phyloP scores from a whole-genome alignment of 768 basidiomycete genomes.

The Tulasnella sp. region DNA sequence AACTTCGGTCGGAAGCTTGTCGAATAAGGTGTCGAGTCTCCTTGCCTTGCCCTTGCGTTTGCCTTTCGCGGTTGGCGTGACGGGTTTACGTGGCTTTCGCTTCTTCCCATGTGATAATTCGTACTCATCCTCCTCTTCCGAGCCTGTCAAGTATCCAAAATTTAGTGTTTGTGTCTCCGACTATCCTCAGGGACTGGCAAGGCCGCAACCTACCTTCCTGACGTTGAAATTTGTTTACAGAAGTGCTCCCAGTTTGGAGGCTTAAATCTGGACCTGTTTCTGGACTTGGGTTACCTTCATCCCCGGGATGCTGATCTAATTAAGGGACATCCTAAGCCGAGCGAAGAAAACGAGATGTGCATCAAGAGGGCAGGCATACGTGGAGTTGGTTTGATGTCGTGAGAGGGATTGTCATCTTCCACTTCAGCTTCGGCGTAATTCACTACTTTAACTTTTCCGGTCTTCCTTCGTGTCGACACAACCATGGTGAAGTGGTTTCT shows the following conservation, averaged over 20 bases:
- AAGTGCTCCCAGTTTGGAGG: not conserved
- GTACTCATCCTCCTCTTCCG: not conserved
- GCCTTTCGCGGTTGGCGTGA: not conserved
- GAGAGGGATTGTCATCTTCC: not conserved
- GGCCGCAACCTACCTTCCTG: not conserved
- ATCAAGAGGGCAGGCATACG: not conserved
- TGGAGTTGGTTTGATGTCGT: not conserved
- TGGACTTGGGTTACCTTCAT: not conserved
- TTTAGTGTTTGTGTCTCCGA: not conserved
- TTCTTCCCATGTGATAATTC: not conserved
- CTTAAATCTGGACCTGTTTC: not conserved
- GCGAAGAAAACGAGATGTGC: not conserved
- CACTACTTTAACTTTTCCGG: not conserved
- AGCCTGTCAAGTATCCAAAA: not conserved
- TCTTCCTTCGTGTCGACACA: not conserved
- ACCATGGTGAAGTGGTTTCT: not conserved
- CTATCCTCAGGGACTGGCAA: not conserved
- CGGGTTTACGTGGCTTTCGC: not conserved
- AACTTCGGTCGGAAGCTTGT: not conserved
- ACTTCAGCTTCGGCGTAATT: not conserved
- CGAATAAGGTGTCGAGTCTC: not conserved
- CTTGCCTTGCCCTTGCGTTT: not conserved
- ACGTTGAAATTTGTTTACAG: not conserved
- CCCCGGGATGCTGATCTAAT: not conserved
- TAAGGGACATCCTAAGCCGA: not conserved